A percentile compares a stretch with the other conserved stretches of the same genome.
phyloP scores from a whole-genome alignment of 257 asterid genomes.

The Solanum rostratum region DNA sequence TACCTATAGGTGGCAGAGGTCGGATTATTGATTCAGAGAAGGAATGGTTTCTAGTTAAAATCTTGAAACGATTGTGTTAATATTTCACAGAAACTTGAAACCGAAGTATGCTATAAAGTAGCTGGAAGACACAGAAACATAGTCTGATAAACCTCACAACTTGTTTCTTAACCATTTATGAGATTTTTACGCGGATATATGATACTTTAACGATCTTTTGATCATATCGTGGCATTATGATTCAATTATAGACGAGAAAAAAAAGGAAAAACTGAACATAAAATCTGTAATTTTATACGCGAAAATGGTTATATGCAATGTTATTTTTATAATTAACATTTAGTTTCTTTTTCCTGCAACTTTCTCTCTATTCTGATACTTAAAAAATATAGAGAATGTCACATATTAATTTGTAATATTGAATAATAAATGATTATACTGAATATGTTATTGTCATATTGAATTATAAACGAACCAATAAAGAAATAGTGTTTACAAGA shows the following conservation, averaged over 20 bases:
- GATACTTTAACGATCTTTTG: background rate
- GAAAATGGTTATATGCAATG: no score
- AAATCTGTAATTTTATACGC: background rate
- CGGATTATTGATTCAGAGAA: background rate
- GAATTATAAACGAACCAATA: background rate
- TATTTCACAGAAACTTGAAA: background rate
- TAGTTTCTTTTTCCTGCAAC: no score
- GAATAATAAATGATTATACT: background rate
- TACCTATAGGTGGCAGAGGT: background rate
- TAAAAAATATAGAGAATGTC: background rate
- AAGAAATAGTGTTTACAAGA: constrained; percentile 12
- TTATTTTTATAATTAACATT: no score
- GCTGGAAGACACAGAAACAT: no score
- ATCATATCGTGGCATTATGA: background rate
- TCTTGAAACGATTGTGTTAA: background rate
- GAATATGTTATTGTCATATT: background rate
- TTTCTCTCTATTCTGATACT: no score
- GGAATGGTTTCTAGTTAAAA: background rate
- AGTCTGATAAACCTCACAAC: no score
- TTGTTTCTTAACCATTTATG: background rate
- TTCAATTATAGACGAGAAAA: background rate
- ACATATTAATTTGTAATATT: background rate
- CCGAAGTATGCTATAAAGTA: background rate
- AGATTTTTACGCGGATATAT: background rate
- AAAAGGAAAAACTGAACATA: background rate